Conservation (phyloP, 192 early-diverging fungal genomes). For the Coemansia sp. region DNA sequence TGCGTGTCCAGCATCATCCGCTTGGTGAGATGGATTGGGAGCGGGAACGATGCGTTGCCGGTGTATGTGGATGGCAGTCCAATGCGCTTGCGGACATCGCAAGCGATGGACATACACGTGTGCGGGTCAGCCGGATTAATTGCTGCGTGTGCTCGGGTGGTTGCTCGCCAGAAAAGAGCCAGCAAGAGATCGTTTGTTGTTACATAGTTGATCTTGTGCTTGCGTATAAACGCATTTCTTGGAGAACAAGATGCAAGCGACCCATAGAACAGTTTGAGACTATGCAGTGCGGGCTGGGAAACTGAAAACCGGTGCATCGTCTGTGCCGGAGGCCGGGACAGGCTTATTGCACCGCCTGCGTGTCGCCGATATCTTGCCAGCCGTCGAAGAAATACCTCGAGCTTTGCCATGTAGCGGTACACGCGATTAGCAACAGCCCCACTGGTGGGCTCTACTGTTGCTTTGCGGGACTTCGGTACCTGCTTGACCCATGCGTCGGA, state of each 20-base stretch:
- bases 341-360: neutral
- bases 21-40: slow-evolving; percentile 27
- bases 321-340: neutral
- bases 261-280: slow-evolving; percentile 25
- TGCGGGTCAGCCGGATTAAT: slow-evolving; percentile 23
- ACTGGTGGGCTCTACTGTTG: neutral
- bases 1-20: slow-evolving; percentile 9
- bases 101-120: slow-evolving; percentile 42
- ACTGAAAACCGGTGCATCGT: slow-evolving; percentile 16
- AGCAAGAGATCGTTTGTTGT: slow-evolving; percentile 39
- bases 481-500: neutral
- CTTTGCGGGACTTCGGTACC: neutral
- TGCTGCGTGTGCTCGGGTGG: slow-evolving; percentile 24
- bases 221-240: neutral
- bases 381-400: slow-evolving; percentile 6
- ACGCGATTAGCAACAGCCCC: neutral
- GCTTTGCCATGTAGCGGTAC: slow-evolving; percentile 6
- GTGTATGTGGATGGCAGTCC: slow-evolving; percentile 20
- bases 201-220: slow-evolving; percentile 19
- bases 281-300: neutral
- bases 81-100: slow-evolving; percentile 36
- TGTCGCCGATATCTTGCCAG: neutral
- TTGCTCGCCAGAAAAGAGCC: slow-evolving; percentile 41
- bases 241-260: slow-evolving; percentile 10
- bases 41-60: slow-evolving; percentile 43